These are phyloP conservation scores for Beauveria brongniartii DNA, from an alignment of 2,329 filamentous ascomycete species.

Conservation along the genomic window DNA sequence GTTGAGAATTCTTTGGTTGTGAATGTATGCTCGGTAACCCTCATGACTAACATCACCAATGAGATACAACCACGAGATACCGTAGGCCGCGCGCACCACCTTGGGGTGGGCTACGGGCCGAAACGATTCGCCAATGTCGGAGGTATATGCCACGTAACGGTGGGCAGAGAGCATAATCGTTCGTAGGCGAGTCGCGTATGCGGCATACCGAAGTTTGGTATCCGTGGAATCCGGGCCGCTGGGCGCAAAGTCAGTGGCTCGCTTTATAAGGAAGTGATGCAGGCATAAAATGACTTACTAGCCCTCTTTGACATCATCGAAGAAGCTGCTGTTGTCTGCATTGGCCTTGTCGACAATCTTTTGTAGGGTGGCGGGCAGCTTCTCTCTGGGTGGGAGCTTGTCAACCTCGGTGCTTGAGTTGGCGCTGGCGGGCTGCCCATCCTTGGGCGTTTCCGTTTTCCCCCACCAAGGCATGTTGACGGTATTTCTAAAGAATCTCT, in stretches of 20 bases:
- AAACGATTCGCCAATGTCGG: constrained; percentile 93
- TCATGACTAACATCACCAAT: constrained; percentile 86
- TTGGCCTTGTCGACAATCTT: constrained; percentile 50
- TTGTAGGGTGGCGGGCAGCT: constrained; percentile 48
- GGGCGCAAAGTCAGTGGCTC: constrained; percentile 14
- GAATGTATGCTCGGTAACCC: constrained; percentile 88
- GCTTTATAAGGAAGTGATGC: constrained; percentile 10
- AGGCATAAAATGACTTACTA: constrained; percentile 47
- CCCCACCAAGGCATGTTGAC: constrained; percentile 35
- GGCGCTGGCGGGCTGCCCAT: constrained; percentile 15
- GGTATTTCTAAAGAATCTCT: background rate
- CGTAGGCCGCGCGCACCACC: constrained; percentile 77
- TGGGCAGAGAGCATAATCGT: constrained; percentile 87
- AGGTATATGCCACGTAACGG: constrained; percentile 94
- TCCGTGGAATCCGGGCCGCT: constrained; percentile 67
- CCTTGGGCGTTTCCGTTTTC: constrained; percentile 26
- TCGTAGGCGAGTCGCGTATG: constrained; percentile 76
- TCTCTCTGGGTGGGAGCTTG: constrained; percentile 39
- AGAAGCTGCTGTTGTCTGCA: constrained; percentile 58
- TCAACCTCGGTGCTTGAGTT: constrained; percentile 27
- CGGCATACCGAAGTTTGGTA: constrained; percentile 79
- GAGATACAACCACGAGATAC: constrained; percentile 86
- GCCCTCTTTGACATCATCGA: constrained; percentile 70
- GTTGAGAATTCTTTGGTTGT: constrained; percentile 69
- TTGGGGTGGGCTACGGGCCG: constrained; percentile 83